Evolutionary conservation across 2,329 filamentous ascomycete species (phyloP).

Genomic region (Fusarium virguliforme): DNA sequence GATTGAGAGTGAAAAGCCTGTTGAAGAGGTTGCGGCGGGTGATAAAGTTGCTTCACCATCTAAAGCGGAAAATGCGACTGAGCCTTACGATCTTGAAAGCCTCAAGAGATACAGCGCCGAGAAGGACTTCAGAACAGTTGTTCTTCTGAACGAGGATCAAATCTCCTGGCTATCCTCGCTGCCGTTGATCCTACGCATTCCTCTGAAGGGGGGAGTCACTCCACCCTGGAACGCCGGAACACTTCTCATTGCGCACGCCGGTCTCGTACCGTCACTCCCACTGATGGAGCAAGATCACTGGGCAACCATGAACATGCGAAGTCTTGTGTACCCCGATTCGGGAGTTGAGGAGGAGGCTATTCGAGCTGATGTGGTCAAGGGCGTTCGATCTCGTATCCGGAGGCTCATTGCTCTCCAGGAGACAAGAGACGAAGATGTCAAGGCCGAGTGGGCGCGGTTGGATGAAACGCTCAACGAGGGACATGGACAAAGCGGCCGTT

Average conservation of each 20-base stretch:
- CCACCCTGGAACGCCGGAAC: slow-evolving; percentile 42
- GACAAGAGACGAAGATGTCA: slow-evolving; percentile 11
- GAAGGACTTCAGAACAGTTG: slow-evolving; percentile 40
- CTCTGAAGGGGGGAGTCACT: not conserved
- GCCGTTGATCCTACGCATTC: slow-evolving; percentile 39
- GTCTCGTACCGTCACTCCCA: slow-evolving; percentile 80
- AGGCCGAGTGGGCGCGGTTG: slow-evolving; percentile 2
- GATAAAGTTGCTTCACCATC: not conserved
- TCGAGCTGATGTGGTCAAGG: slow-evolving; percentile 33
- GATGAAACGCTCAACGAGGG: slow-evolving; percentile 12
- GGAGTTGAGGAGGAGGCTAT: slow-evolving; percentile 19
- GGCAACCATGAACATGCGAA: slow-evolving; percentile 90
- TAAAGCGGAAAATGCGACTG: slow-evolving; percentile 1
- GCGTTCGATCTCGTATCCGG: slow-evolving; percentile 29
- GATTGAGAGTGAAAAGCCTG: not conserved
- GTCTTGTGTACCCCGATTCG: slow-evolving; percentile 69
- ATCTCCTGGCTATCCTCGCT: slow-evolving; percentile 35
- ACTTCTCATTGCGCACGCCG: slow-evolving; percentile 81
- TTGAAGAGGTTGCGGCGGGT: not conserved
- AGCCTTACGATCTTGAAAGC: slow-evolving; percentile 9
- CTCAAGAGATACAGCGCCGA: slow-evolving; percentile 39
- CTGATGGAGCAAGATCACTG: slow-evolving; percentile 80
- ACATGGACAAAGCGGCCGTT: not conserved
- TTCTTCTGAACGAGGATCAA: slow-evolving; percentile 25
- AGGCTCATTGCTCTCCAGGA: slow-evolving; percentile 22